These are phyloP conservation scores for Colletotrichum karsti DNA, from an alignment of 2,329 filamentous ascomycete species.

Conservation along the genomic window DNA sequence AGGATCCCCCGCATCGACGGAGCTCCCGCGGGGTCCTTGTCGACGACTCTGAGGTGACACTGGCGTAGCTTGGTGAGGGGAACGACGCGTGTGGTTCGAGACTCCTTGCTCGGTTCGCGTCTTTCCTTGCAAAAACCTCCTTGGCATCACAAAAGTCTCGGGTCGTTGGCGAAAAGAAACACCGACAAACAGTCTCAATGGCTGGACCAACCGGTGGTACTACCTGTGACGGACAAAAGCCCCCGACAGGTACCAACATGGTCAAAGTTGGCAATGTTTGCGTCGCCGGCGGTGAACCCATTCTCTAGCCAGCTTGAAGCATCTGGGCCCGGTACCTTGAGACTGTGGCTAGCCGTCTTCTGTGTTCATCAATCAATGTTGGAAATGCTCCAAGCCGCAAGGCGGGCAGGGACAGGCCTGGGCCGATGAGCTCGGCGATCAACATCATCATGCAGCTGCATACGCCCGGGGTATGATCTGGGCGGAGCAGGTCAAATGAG, in stretches of 20 bases:
- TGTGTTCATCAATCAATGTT: background rate
- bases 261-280: background rate
- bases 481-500: background rate
- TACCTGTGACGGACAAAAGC: background rate
- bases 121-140: conserved; percentile 4
- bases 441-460: conserved; percentile 13
- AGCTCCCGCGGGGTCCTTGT: background rate
- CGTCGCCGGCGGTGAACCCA: background rate
- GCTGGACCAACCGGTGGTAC: background rate
- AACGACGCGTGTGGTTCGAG: background rate
- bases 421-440: background rate
- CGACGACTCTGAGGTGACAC: background rate
- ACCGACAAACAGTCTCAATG: background rate
- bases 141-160: background rate
- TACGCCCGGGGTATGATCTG: background rate
- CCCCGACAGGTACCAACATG: background rate
- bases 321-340: background rate
- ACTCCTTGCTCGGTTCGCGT: background rate
- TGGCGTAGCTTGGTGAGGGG: background rate
- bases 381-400: background rate
- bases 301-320: background rate
- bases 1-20: background rate
- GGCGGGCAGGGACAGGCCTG: background rate
- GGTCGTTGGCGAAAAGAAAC: background rate
- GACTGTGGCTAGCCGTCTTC: background rate